A percentile compares a stretch with the other conserved stretches of the same genome.
phyloP scores from a whole-genome alignment of 768 basidiomycete species.

The Macrolepiota fuliginosa region DNA sequence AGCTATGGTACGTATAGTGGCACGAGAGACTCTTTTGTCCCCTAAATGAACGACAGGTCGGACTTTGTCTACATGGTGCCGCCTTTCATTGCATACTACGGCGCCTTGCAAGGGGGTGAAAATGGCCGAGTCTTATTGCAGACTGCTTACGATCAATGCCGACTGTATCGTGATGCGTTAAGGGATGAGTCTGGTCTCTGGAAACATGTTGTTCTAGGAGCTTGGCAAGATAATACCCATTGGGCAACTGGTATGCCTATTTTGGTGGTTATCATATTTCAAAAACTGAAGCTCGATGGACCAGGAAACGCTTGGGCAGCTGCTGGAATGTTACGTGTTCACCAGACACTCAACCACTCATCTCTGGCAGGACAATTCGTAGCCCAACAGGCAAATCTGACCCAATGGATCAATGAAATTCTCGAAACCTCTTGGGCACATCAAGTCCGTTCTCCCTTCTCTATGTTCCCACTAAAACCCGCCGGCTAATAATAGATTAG shows the following conservation, averaged over 20 bases:
- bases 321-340: slow-evolving; percentile 59
- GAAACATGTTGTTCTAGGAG: slow-evolving; percentile 53
- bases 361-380: slow-evolving; percentile 32
- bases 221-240: slow-evolving; percentile 42
- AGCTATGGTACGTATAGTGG: slow-evolving; percentile 41
- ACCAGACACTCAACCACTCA: slow-evolving; percentile 49
- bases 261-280: background rate
- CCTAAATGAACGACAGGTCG: slow-evolving; percentile 33
- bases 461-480: background rate
- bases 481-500: slow-evolving; percentile 21
- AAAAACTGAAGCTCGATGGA: background rate
- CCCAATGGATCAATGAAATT: slow-evolving; percentile 55
- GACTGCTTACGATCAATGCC: slow-evolving; percentile 53
- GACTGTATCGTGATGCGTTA: slow-evolving; percentile 54
- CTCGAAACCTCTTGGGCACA: slow-evolving; percentile 37
- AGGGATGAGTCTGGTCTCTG: slow-evolving; percentile 48
- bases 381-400: slow-evolving; percentile 41
- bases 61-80: slow-evolving; percentile 64
- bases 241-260: slow-evolving; percentile 51
- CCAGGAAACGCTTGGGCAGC: slow-evolving; percentile 68
- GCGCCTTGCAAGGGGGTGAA: slow-evolving; percentile 40
- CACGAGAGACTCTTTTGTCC: background rate
- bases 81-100: slow-evolving; percentile 67
- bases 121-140: slow-evolving; percentile 35
- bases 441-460: slow-evolving; percentile 31